Evolutionary conservation across 768 basidiomycete species (phyloP), one percentile per base, ranked within the genome.

Genomic region (Daedaleopsis sinensis): DNA sequence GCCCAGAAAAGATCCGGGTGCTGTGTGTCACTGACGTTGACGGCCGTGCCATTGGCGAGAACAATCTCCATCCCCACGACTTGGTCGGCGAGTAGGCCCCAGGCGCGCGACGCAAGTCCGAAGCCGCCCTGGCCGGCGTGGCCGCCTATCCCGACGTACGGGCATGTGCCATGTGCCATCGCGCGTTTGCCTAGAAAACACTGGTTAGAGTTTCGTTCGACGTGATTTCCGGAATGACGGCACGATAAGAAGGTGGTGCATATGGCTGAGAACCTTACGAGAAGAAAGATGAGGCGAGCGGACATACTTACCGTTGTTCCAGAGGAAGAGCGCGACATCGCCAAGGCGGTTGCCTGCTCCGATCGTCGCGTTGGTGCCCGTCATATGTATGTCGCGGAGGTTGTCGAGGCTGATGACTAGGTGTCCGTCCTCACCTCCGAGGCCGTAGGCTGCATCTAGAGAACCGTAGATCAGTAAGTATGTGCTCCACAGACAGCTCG

Each of bases 261-360:
- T n/a, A n/a, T n/a, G n/a, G n/a, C n/a, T n/a, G n/a, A n/a, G n/a
- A n/a, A n/a, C n/a, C n/a, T n/a, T n/a, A n/a, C n/a, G n/a, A n/a
- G n/a, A n/a, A n/a, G n/a, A n/a, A n/a, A n/a, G n/a, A n/a, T n/a
- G n/a, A n/a, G n/a, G n/a, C n/a, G n/a, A n/a, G n/a, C n/a, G n/a
- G n/a, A n/a, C n/a, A 23, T 18, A 19, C 54, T 12, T 38, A 55
- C 54, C 54, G 24, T 43, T 44, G 19, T 55, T 23, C 54, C 54
- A 55, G 43, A 55, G 54, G 21, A 19, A 55, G 15, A 55, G 54
- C 19, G 54, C 54, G 5, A 55, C 54, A n/a, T 55, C 54, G 19
- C 54, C 54, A 1, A 55, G 54, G n/a, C 35, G 43, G 44, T 55
- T 55, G 1, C 54, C 54, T 4, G 42, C 54, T 8, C 54, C 54